Conservation (phyloP, 192 early-diverging fungal genomes). For the Umbelopsis ramanniana region DNA sequence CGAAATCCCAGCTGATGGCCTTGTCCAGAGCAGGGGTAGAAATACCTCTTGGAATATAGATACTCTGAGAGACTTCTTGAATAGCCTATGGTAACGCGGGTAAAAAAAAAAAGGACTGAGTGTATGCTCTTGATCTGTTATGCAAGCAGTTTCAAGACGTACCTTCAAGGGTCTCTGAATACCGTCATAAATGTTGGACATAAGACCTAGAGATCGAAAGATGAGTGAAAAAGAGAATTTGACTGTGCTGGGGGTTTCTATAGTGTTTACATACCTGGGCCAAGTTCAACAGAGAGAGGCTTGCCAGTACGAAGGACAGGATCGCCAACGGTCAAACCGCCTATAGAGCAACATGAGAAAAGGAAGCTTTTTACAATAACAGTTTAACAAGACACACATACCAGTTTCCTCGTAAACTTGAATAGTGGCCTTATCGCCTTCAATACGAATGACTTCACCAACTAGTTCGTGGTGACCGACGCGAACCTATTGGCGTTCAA, state of each 20-base stretch:
- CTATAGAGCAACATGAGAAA: slow-evolving; percentile 45
- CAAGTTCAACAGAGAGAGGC: slow-evolving; percentile 97
- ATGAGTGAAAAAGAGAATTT: neutral
- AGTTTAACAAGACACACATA: slow-evolving; percentile 28
- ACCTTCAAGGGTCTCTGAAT: slow-evolving; percentile 98
- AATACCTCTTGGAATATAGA: slow-evolving; percentile 99
- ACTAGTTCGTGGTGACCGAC: slow-evolving; percentile 98
- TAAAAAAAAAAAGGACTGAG: neutral
- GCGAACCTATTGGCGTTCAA: slow-evolving; percentile 66
- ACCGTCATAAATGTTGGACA: slow-evolving; percentile 98
- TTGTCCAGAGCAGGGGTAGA: slow-evolving; percentile 97
- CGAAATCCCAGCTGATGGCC: slow-evolving; percentile 91
- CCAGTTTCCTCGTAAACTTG: slow-evolving; percentile 99
- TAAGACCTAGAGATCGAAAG: slow-evolving; percentile 54
- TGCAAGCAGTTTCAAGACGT: neutral
- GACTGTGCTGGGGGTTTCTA: neutral
- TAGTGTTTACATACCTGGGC: slow-evolving; percentile 87
- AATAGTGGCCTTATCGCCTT: slow-evolving; percentile 98
- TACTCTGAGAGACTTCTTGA: slow-evolving; percentile 90
- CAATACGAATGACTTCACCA: slow-evolving; percentile 99
- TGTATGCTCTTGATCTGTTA: neutral
- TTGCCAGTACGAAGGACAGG: slow-evolving; percentile 98
- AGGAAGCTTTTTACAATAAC: neutral
- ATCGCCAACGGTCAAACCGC: slow-evolving; percentile 98
- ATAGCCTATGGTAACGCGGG: slow-evolving; percentile 62